These are phyloP conservation scores for Colletotrichum somersetense DNA, from an alignment of 2,329 filamentous ascomycete genomes.

Conservation along the genomic window DNA sequence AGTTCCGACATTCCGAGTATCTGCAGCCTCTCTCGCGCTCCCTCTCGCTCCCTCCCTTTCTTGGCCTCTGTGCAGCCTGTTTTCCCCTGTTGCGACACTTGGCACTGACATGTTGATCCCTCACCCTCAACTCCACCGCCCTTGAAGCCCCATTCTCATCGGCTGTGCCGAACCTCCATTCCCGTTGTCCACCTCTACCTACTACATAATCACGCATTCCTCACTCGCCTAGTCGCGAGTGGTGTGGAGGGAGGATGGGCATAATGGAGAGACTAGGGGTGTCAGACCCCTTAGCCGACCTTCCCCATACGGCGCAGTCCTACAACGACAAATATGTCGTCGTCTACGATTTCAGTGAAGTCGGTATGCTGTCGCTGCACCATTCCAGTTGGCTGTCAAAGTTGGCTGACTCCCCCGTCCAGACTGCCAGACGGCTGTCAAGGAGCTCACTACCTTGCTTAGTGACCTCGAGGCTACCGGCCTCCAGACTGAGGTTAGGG, in stretches of 20 bases:
- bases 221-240: slow-evolving; percentile 15
- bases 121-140: slow-evolving; percentile 5
- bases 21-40: slow-evolving; percentile 1
- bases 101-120: slow-evolving; percentile 11
- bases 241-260: slow-evolving; percentile 34
- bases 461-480: slow-evolving; percentile 72
- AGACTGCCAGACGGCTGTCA: slow-evolving; percentile 52
- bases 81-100: background rate
- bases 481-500: slow-evolving; percentile 78
- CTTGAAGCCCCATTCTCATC: slow-evolving; percentile 10
- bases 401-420: background rate
- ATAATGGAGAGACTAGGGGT: slow-evolving; percentile 40
- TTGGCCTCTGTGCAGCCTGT: background rate
- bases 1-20: slow-evolving; percentile 18
- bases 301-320: slow-evolving; percentile 36
- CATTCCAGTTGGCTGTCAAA: background rate
- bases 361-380: slow-evolving; percentile 47
- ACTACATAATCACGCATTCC: slow-evolving; percentile 35
- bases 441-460: slow-evolving; percentile 61
- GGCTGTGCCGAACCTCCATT: slow-evolving; percentile 33
- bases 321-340: slow-evolving; percentile 58
- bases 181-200: background rate
- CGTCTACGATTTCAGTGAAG: slow-evolving; percentile 52
- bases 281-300: slow-evolving; percentile 29
- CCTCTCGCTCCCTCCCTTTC: background rate